Conservation (phyloP, 148 eudicot genomes). For the Camellia japonica region DNA sequence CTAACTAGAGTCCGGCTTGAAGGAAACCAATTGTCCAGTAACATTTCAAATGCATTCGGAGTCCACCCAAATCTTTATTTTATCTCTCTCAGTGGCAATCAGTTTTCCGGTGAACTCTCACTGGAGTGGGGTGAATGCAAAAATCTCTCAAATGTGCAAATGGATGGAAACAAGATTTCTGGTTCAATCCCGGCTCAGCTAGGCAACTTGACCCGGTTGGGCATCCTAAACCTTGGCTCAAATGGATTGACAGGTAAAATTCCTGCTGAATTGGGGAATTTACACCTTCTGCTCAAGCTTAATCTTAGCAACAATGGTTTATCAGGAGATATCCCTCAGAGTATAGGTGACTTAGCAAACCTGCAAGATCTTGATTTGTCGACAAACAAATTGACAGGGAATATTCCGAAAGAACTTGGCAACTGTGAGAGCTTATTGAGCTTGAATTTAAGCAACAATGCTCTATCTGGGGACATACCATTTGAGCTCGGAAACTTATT, state of each 20-base stretch:
- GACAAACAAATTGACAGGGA: constrained; percentile 50
- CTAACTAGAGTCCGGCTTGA: constrained; percentile 67
- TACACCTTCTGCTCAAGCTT: constrained; percentile 34
- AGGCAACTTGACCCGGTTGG: constrained; percentile 36
- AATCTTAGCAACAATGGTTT: constrained; percentile 58
- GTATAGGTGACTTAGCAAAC: constrained; percentile 46
- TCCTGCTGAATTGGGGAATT: constrained; percentile 48
- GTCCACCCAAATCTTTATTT: constrained; percentile 49
- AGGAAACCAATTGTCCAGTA: constrained; percentile 62
- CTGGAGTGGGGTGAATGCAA: constrained; percentile 56
- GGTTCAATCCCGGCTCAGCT: constrained; percentile 54
- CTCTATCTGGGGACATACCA: constrained; percentile 62
- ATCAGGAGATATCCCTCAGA: constrained; percentile 52
- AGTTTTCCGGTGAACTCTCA: constrained; percentile 66
- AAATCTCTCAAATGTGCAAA: constrained; percentile 49
- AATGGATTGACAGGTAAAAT: constrained; percentile 48
- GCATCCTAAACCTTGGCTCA: constrained; percentile 32
- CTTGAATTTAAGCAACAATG: constrained; percentile 65
- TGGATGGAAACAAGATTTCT: constrained; percentile 40
- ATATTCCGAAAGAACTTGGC: constrained; percentile 53
- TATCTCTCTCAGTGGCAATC: constrained; percentile 49
- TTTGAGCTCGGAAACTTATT: constrained; percentile 51
- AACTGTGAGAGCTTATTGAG: constrained; percentile 41
- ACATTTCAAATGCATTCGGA: constrained; percentile 72
- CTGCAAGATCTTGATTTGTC: constrained; percentile 68